Conservation (phyloP, 1,284 basidiomycete species). For the Erythrobasidium hasegawianum region DNA sequence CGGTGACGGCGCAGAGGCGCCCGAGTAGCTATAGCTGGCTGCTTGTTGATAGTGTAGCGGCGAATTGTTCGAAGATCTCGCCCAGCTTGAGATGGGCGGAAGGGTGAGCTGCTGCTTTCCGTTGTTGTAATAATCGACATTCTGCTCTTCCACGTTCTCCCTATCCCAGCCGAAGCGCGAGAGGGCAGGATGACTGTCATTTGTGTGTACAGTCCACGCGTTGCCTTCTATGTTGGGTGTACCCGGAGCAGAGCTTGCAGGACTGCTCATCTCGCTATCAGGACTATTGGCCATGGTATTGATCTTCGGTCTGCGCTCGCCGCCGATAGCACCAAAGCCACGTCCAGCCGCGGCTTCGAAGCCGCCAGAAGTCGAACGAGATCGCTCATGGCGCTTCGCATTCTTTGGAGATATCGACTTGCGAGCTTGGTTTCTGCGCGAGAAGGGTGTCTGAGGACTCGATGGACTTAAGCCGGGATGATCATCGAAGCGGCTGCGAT, state of each 20-base stretch:
- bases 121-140: neutral
- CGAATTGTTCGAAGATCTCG: neutral
- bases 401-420: neutral
- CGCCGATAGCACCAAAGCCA: slow-evolving; percentile 44
- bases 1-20: neutral
- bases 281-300: slow-evolving; percentile 7
- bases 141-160: neutral
- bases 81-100: neutral
- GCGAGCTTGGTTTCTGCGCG: neutral
- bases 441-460: slow-evolving; percentile 1
- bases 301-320: slow-evolving; percentile 36
- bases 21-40: neutral
- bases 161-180: neutral
- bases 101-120: neutral
- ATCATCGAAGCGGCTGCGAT: neutral
- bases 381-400: neutral
- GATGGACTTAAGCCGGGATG: neutral
- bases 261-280: slow-evolving; percentile 36
- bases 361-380: slow-evolving; percentile 2
- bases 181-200: neutral
- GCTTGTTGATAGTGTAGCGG: neutral
- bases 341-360: slow-evolving; percentile 19
- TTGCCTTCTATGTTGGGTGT: slow-evolving; percentile 35
- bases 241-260: slow-evolving; percentile 40
- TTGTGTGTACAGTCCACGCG: slow-evolving; percentile 1